Evolutionary conservation across 208 protist genomes (phyloP), one percentile per base, ranked within the genome.

Genomic region (Leishmania amazonensis): DNA sequence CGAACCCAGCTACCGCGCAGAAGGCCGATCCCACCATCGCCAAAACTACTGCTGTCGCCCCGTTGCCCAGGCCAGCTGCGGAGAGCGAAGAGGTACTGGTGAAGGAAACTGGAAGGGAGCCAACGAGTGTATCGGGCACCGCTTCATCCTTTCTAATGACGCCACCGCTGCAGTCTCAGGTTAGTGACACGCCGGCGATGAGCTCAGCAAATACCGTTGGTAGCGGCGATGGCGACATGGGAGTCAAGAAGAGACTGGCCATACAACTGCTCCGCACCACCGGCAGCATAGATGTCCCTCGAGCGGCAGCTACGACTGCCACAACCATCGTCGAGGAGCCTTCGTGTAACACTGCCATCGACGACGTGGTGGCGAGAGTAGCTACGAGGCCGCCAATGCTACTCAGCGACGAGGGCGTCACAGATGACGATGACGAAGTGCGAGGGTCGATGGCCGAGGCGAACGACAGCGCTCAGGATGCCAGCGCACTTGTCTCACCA

Each of bases 381-480:
- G 5, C n/a, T 7, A 31, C 42, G 70, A 47, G 70, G 70, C 8
- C 70, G 40, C 70, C 28, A 17, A 74, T 74, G 70, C 70, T 53
- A 35, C 70, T 74, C 70, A 53, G 70, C 70, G 70, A 74, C 28
- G 62, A 68, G 62, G 70, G 51, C 28, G 45, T 19, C 42, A 74
- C 45, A 13, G 6, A 21, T 74, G 70, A 54, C 9, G 70, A 51
- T 54, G 45, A 1, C 13, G 45, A 31, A 38, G 45, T 28, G 24
- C 70, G 8, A n/a, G 28, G 40, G 70, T 35, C 28, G 28, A 74
- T 53, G 24, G 28, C 51, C 42, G 45, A 31, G 45, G 45, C 70
- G 45, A 40, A 28, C 0, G 15, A 24, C 73, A 57, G 45, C 62
- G 57, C 60, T 75, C 64, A 65, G 19, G 21, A 28, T 57, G 35